These are phyloP conservation scores for Aspergillus sp. DNA, from an alignment of 2,329 filamentous ascomycete genomes.

Conservation along the genomic window DNA sequence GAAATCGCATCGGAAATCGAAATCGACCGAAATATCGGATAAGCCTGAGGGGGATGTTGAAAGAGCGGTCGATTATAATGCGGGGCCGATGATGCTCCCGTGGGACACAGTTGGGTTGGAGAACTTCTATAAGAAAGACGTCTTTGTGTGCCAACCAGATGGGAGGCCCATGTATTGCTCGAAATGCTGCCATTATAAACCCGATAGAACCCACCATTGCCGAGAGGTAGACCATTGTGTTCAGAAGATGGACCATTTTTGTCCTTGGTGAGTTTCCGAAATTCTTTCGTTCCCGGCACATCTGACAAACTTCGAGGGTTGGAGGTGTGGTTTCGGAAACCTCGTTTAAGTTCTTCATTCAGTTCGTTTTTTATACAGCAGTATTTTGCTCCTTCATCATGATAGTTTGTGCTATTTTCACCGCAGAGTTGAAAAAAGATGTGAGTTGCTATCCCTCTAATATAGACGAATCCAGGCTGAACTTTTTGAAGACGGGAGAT, in stretches of 20 bases:
- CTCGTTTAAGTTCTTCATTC: slow-evolving; percentile 86
- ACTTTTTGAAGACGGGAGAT: slow-evolving; percentile 27
- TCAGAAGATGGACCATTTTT: slow-evolving; percentile 91
- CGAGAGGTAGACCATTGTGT: slow-evolving; percentile 79
- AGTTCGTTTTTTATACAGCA: slow-evolving; percentile 75
- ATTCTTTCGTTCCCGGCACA: background rate
- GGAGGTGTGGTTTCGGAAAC: slow-evolving; percentile 87
- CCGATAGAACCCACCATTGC: slow-evolving; percentile 84
- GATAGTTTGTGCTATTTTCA: slow-evolving; percentile 63
- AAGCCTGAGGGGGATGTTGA: slow-evolving; percentile 28
- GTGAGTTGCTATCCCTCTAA: slow-evolving; percentile 32
- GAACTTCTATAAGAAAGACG: slow-evolving; percentile 75
- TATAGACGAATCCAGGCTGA: background rate
- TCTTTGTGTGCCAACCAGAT: slow-evolving; percentile 79
- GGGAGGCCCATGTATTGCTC: slow-evolving; percentile 87
- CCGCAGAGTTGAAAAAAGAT: slow-evolving; percentile 55
- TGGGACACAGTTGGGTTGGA: slow-evolving; percentile 70
- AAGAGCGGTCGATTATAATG: slow-evolving; percentile 23
- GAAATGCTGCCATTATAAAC: slow-evolving; percentile 81
- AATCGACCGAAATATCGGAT: slow-evolving; percentile 24
- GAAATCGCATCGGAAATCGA: slow-evolving; percentile 23
- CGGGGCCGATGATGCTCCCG: slow-evolving; percentile 26
- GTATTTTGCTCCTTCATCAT: slow-evolving; percentile 67
- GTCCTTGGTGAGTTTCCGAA: slow-evolving; percentile 63
- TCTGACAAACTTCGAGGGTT: slow-evolving; percentile 58